These are phyloP conservation scores for Geum urbanum DNA, from an alignment of 306 rosid genomes.

Conservation along the genomic window DNA sequence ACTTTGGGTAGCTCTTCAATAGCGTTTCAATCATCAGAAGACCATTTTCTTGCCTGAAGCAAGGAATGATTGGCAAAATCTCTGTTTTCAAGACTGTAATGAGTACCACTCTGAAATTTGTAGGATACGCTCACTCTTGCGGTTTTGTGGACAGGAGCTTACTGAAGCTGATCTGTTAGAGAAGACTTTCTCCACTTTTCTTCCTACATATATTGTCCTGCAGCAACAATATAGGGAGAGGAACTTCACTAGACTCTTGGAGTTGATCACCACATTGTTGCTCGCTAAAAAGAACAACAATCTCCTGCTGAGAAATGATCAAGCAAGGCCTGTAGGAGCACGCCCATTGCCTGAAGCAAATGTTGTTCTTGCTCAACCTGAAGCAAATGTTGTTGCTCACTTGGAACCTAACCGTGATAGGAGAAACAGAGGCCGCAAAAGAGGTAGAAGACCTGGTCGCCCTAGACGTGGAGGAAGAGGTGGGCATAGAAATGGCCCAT, in stretches of 20 bases:
- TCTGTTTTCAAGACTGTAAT: not conserved
- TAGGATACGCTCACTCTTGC: not conserved
- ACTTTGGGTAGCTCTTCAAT: not conserved
- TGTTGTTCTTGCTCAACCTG: not conserved
- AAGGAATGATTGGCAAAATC: not conserved
- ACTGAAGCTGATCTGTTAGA: not conserved
- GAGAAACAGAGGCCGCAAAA: not conserved
- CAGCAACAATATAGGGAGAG: not conserved
- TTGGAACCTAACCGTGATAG: not conserved
- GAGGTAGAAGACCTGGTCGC: too few species aligned
- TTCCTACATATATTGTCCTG: not conserved
- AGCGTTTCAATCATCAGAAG: not conserved
- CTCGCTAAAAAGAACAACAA: not conserved
- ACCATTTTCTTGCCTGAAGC: not conserved
- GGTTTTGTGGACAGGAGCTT: not conserved
- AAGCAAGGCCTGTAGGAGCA: not conserved
- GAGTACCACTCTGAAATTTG: not conserved
- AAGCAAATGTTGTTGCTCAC: not conserved
- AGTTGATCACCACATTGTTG: not conserved
- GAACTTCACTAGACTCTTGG: not conserved
- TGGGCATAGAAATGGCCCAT: not conserved
- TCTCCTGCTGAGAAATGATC: not conserved
- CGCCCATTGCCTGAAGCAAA: not conserved
- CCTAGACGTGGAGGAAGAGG: not conserved
- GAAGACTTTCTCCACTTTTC: not conserved